Evolutionary conservation across 768 basidiomycete species (phyloP).

Genomic region (Gloeophyllum trabeum): DNA sequence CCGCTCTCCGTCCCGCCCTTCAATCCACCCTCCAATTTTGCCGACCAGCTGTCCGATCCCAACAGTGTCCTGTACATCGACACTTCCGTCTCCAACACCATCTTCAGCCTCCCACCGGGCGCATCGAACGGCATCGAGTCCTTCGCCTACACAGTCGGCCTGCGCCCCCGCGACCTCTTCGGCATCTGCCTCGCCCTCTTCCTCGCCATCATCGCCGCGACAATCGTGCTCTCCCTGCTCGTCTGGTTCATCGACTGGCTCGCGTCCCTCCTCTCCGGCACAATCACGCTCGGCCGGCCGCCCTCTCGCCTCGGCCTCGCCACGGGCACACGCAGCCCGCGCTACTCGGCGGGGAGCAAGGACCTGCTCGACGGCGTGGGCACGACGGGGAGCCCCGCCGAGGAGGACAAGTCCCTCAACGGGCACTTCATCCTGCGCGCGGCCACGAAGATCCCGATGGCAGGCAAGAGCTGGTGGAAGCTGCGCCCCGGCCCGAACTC

Average conservation of each 20-base stretch:
- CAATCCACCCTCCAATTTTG: slow-evolving; percentile 59
- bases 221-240: slow-evolving; percentile 56
- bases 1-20: slow-evolving; percentile 47
- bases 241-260: slow-evolving; percentile 66
- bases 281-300: slow-evolving; percentile 22
- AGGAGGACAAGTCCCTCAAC: slow-evolving; percentile 40
- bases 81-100: slow-evolving; percentile 48
- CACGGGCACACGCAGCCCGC: slow-evolving; percentile 23
- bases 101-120: slow-evolving; percentile 60
- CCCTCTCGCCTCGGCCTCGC: slow-evolving; percentile 10
- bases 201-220: slow-evolving; percentile 62
- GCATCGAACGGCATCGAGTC: slow-evolving; percentile 63
- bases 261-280: slow-evolving; percentile 23
- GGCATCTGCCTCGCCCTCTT: slow-evolving; percentile 76
- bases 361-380: slow-evolving; percentile 32
- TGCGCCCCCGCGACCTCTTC: slow-evolving; percentile 76
- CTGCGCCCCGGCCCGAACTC: slow-evolving; percentile 54
- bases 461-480: slow-evolving; percentile 37
- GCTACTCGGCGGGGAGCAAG: slow-evolving; percentile 34
- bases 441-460: slow-evolving; percentile 24
- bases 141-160: slow-evolving; percentile 76
- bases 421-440: slow-evolving; percentile 27
- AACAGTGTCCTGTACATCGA: slow-evolving; percentile 74
- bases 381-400: slow-evolving; percentile 15
- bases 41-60: slow-evolving; percentile 59